A percentile compares a stretch with the other conserved stretches of the same genome.
These are phyloP conservation scores for Lactifluus echinatus DNA, from an alignment of 768 basidiomycete species.

Conservation along the genomic window DNA sequence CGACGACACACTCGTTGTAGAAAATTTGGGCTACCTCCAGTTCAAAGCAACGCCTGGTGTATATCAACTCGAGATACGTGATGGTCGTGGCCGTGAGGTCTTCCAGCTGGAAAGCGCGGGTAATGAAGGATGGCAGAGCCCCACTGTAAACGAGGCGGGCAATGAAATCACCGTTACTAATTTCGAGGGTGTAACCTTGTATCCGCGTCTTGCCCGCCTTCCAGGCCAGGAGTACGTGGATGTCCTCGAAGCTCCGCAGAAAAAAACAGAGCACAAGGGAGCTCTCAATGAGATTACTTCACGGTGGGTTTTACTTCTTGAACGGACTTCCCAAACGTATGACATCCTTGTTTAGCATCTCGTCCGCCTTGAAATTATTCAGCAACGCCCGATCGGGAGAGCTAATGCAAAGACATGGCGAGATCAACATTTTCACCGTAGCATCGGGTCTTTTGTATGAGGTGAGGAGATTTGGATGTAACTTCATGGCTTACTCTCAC, in stretches of 20 bases:
- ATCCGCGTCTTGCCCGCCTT: conserved; percentile 63
- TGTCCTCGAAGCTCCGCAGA: conserved; percentile 48
- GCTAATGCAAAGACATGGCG: conserved; percentile 48
- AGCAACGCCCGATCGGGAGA: conserved; percentile 17
- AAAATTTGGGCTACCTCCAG: conserved; percentile 93
- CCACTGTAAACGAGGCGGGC: conserved; percentile 56
- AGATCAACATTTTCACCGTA: conserved; percentile 98
- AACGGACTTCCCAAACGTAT: neutral
- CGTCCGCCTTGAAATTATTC: conserved; percentile 22
- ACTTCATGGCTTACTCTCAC: neutral
- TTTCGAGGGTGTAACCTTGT: conserved; percentile 86
- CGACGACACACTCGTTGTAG: conserved; percentile 88
- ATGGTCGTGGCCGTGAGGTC: conserved; percentile 73
- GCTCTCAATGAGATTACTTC: conserved; percentile 42
- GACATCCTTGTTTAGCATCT: conserved; percentile 22
- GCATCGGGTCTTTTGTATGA: conserved; percentile 95
- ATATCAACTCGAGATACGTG: conserved; percentile 72
- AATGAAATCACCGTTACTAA: conserved; percentile 73
- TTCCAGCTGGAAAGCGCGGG: conserved; percentile 81
- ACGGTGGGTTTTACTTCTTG: conserved; percentile 34
- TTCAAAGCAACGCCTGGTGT: conserved; percentile 91
- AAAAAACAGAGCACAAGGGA: conserved; percentile 28
- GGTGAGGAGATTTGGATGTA: conserved; percentile 35
- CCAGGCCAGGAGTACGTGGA: conserved; percentile 77
- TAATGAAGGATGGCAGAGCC: conserved; percentile 83